A percentile compares a stretch with the other conserved stretches of the same genome.
phyloP scores from a whole-genome alignment of 1,284 basidiomycete genomes.

The Ceratobasidium sp. region DNA sequence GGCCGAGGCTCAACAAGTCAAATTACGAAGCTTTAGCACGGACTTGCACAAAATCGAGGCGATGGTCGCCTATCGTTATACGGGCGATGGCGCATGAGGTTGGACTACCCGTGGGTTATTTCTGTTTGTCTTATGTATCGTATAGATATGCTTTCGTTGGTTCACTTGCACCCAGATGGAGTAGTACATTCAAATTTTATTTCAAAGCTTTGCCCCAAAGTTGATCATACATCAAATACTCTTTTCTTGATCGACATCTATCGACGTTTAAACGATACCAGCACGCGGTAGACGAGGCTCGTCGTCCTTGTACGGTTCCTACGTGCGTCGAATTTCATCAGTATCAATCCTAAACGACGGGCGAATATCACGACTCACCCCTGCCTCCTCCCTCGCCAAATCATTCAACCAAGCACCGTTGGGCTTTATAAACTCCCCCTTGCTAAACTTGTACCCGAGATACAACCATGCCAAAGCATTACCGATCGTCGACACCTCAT shows the following conservation, averaged over 20 bases:
- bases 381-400: slow-evolving; percentile 72
- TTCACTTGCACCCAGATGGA: neutral
- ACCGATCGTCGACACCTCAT: slow-evolving; percentile 81
- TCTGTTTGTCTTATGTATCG: neutral
- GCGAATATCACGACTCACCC: slow-evolving; percentile 44
- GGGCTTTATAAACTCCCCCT: slow-evolving; percentile 75
- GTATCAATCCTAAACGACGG: neutral
- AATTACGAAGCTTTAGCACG: slow-evolving; percentile 56
- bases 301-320: slow-evolving; percentile 64
- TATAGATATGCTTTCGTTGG: slow-evolving; percentile 19
- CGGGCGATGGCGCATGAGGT: slow-evolving; percentile 16
- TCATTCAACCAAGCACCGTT: slow-evolving; percentile 83
- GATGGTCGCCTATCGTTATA: slow-evolving; percentile 45
- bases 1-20: slow-evolving; percentile 64
- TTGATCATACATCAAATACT: neutral
- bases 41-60: slow-evolving; percentile 56
- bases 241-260: slow-evolving; percentile 3
- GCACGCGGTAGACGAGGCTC: slow-evolving; percentile 73
- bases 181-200: slow-evolving; percentile 13
- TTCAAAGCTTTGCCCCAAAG: neutral
- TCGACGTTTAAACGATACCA: slow-evolving; percentile 16
- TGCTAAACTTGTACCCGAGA: slow-evolving; percentile 76
- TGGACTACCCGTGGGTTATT: neutral
- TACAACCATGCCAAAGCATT: slow-evolving; percentile 83
- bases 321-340: neutral